Conservation (phyloP, 371 early-diverging fungal species). For the Pancytospora philotis region DNA sequence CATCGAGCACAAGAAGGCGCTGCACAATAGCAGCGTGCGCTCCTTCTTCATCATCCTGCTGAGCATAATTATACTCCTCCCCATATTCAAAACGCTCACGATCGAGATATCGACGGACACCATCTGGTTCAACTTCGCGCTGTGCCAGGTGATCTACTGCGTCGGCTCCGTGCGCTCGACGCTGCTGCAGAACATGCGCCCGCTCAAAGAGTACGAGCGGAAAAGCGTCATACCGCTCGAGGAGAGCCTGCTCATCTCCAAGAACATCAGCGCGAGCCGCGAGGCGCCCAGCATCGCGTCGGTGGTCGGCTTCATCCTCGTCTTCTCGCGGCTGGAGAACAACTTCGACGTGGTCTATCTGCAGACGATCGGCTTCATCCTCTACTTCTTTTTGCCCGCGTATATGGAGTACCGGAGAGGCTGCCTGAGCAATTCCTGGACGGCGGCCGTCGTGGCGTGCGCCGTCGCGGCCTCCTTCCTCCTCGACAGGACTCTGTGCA, state of each 20-base stretch:
- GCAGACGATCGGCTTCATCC: conserved; percentile 7
- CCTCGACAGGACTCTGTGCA: no score
- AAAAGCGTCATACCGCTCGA: conserved; percentile 26
- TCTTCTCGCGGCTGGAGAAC: conserved; percentile 31
- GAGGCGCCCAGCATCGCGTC: conserved; percentile 17
- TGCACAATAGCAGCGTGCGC: background rate
- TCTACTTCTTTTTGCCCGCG: background rate
- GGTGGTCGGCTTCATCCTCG: conserved; percentile 23
- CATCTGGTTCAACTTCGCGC: conserved; percentile 27
- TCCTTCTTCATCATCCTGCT: conserved; percentile 26
- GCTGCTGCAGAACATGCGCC: conserved; percentile 9
- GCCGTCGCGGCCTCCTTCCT: no score
- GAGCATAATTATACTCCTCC: conserved; percentile 17
- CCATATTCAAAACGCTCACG: conserved; percentile 34
- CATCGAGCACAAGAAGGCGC: background rate
- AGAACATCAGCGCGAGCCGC: conserved; percentile 11
- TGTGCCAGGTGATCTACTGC: conserved; percentile 28
- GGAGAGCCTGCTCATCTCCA: conserved; percentile 31
- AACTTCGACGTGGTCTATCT: conserved; percentile 7
- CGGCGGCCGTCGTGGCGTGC: no score
- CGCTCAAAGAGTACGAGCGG: conserved; percentile 3
- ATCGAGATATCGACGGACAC: conserved; percentile 29
- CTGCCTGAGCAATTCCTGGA: no score
- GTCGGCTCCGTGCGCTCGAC: conserved; percentile 21
- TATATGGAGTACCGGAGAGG: background rate